Evolutionary conservation across 345 rosid species (phyloP), one percentile per base, ranked within the genome.

Genomic region (Eucalyptus guilfoylei): DNA sequence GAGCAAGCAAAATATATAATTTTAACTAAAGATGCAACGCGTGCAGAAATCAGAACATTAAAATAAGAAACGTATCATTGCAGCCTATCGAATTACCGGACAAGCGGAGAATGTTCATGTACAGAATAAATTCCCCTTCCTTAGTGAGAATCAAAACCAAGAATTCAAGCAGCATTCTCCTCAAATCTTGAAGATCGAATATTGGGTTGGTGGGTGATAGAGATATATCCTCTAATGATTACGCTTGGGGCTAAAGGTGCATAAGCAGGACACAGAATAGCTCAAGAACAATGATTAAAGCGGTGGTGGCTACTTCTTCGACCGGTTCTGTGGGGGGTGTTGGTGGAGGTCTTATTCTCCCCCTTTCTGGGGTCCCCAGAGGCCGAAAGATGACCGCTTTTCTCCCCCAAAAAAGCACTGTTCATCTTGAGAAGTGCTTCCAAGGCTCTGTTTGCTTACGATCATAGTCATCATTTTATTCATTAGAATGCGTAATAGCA

Each of bases 201-300:
- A 37, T 21, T 11, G 85, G 72, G 87, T 83, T 88, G 89, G 93
- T 37, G 90, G 94, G 91, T 88, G 92, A 86, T 52, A 76, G 54
- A 88, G 87, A 91, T 86, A 80, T 37, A 69, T 88, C 88, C 87
- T 34, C 9, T 28, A 90, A 89, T 91, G 87, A 92, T 90, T 88
- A 48, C 92, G 60, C 67, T 76, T 62, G 52, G 14, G 90, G 64
- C 80, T 19, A 50, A 80, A 28, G 90, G 91, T 90, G 91, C 89
- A 90, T 58, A 7, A 21, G 88, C 80, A 85, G 91, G 88, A 69
- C 85, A 83, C 15, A 16, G 44, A 4, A 24, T 86, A 58, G 49
- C 91, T 50, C 48, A 50, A 48, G 45, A 80, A 40, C 54, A 85
- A 91, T 94, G 91, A 93, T 92, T 93, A 89, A 93, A 94, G 91